Evolutionary conservation across 768 basidiomycete species (phyloP), one percentile per base, ranked within the genome.

Genomic region (Calocera cornea): DNA sequence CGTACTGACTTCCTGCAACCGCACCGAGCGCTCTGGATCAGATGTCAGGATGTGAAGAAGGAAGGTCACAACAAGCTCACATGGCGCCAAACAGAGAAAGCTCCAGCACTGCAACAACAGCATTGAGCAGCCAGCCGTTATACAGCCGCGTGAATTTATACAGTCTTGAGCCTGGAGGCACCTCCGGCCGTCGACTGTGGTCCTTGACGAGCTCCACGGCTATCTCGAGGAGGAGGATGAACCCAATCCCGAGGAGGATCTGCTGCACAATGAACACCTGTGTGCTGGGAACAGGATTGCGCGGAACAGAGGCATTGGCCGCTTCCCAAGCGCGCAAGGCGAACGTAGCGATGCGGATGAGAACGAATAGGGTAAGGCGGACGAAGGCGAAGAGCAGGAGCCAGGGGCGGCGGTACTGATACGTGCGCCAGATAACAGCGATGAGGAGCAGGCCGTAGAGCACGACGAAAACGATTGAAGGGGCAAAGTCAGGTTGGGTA

Each of bases 401-500:
- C 8, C 5, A 47, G 16, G 44, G 44, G 19, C 44, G 36, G 36
- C 36, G 36, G 14, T 38, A 38, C 36, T 38, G 36, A 38, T 38
- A 38, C 36, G 36, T 38, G 36, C 81, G 79, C 65, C 76, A 77
- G 31, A 77, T 33, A 41, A 75, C 72, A 27, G 81, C 63, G 8
- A 80, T 80, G 2, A 79, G 34, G 11, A 81, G 71, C 1, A 76
- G 38, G 12, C 70, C 78, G 71, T 81, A 81, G 19, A 81, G 72
- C 1, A 76, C 69, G 11, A 77, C 76, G 70, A 81, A 81, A 2
- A 81, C 10, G 27, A 82, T 74, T 0, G 81, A 80, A 50, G 81
- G 79, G 3, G 72, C 79, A 68, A 80, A 79, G 69, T 83, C 82
- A 1, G 68, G 68, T 16, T 74, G 70, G 19, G 78, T 70, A n/a